These are phyloP conservation scores for Malania oleifera DNA, from an alignment of 164 flowering plant genomes.

Conservation along the genomic window DNA sequence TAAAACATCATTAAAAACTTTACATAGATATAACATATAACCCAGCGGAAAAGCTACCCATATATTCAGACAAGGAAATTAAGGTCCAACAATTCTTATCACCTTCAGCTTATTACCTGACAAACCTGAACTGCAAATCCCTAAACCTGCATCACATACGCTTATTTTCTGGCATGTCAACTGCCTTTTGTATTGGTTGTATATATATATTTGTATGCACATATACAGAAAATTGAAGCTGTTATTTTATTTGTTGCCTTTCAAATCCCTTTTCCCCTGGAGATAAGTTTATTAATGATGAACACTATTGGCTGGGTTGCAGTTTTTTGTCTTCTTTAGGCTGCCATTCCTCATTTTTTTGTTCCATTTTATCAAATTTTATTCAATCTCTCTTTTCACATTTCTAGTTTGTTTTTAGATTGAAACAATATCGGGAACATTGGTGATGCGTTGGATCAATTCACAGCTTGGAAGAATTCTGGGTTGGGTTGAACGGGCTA, in stretches of 20 bases:
- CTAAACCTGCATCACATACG: no score
- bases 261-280: no score
- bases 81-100: no score
- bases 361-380: neutral
- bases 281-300: neutral
- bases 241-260: neutral
- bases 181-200: constrained; percentile 1
- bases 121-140: no score
- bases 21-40: no score
- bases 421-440: constrained; percentile 83
- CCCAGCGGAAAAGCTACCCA: no score
- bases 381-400: neutral
- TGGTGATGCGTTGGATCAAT: constrained; percentile 96
- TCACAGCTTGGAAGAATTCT: constrained; percentile 80
- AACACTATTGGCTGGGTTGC: neutral
- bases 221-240: neutral
- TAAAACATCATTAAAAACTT: no score
- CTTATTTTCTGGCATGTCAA: no score
- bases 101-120: no score
- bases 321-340: neutral
- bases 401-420: constrained; percentile 34
- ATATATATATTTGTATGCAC: neutral
- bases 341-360: neutral
- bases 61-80: no score
- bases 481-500: constrained; percentile 86